Base-by-base conservation (phyloP, 1,139 yeast genomes). In the Lodderomyces metapsilosis region DNA sequence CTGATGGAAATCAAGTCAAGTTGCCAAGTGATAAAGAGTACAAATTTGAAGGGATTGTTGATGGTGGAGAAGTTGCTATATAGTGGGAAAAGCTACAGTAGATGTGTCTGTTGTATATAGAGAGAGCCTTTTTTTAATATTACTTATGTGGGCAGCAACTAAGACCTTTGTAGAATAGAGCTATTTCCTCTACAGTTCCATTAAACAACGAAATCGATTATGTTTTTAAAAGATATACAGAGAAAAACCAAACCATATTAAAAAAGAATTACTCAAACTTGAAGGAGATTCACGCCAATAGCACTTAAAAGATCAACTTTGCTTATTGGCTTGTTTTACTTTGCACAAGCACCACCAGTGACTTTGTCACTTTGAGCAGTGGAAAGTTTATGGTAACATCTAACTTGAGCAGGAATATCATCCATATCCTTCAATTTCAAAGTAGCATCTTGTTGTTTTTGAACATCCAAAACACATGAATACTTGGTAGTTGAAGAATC, bases 21-120 rank as follows among this genome's bases (percentile, higher is more conserved):
- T 66, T 77, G 38, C 92, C 94, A 41, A 80, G 88, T 58, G 88
- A 83, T 52, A 58, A 56, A 33, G 56, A 59, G 41, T 71, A 70
- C 56, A 63, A 65, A 43, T 66, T 48, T 39, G 76, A 70, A 54
- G 77, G 80, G 40, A 66, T 72, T 44, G 68, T 78, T 41, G 83
- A 80, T 43, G 62, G 59, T 46, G 84, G 84, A 47, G 83, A 78
- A 59, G 76, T 77, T 41, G 73, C 76, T 42, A 68, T 71, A 49
- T 72, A 62, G 52, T 27, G 32, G 33, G 16, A 37, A 27, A 15
- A 15, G 3, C 11, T 39, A n/a, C 22, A 20, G 5, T 28, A 21
- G n/a, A 28, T 15, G n/a, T 35, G 18, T n/a, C n/a, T 15, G n/a
- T 13, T 36, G 34, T 37, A 30, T 9, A 31, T 37, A 30, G 35